A percentile compares a stretch with the other conserved stretches of the same genome.
phyloP scores from a whole-genome alignment of 1,139 yeast genomes.

The Pneumocystis carinii region DNA sequence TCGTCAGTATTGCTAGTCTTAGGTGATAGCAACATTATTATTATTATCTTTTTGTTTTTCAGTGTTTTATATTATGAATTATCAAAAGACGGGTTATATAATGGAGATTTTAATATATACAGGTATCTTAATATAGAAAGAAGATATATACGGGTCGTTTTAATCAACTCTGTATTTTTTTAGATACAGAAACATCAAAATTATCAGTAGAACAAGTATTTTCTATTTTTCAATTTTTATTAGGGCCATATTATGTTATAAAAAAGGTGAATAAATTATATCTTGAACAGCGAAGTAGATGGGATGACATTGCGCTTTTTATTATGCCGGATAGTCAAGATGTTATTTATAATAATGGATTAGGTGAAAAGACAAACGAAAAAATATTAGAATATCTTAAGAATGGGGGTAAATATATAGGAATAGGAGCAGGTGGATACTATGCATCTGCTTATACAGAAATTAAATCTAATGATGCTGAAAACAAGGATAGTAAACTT shows the following conservation, averaged over 20 bases:
- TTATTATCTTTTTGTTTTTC: too few species aligned
- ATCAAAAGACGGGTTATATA: neutral
- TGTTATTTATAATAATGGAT: conserved; percentile 56
- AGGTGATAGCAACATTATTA: too few species aligned
- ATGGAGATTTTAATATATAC: neutral
- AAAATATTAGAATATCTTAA: conserved; percentile 50
- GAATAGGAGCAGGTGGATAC: conserved; percentile 96
- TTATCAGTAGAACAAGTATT: neutral
- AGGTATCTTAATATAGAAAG: neutral
- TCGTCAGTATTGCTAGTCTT: too few species aligned
- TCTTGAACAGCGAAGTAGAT: conserved; percentile 26
- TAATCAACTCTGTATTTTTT: neutral
- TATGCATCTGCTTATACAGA: conserved; percentile 64
- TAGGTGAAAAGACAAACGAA: conserved; percentile 55
- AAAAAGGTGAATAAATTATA: neutral
- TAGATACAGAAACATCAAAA: neutral
- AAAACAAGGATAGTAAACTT: conserved; percentile 70
- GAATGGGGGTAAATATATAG: conserved; percentile 68
- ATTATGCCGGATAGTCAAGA: conserved; percentile 97
- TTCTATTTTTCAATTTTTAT: neutral
- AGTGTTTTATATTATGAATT: too few species aligned
- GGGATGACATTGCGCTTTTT: conserved; percentile 41
- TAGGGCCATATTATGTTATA: neutral
- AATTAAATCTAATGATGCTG: conserved; percentile 66
- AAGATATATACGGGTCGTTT: neutral